Base-by-base conservation (phyloP, 2,329 filamentous ascomycete species). In the Plenodomus biglobosus region DNA sequence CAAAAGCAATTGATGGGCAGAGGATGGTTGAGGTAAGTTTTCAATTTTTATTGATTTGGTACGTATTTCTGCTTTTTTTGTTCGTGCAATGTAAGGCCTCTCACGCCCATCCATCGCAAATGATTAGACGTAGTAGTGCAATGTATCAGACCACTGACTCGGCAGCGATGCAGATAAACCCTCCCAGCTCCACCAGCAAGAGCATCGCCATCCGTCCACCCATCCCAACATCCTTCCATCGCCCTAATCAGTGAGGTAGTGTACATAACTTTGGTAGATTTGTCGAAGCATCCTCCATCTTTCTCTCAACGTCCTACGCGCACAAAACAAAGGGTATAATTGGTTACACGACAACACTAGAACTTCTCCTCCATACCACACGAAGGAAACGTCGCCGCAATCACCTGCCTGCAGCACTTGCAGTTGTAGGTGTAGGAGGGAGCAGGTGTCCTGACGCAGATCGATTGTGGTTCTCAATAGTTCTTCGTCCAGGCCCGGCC, bases 401-500 rank as follows among this genome's bases (percentile, higher is more conserved):
- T 55, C 40, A 64, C 15, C 56, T 43, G 15, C 30, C 48, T 16
- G 38, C 59, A 16, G 56, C 38, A 30, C 47, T 55, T 21, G 56
- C 48, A 32, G 53, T 39, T 22, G 61, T 62, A 5, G 69, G 65
- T 18, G 62, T 62, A 7, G 68, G 68, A 17, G 68, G 68, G 46
- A 69, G 47, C 15, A 70, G 57, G 46, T 72, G 67, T 8, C 69
- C 69, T 2, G 67, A 70, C 15, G 62, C 58, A 7, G 69, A 71
- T 44, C 69, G 64, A 36, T 70, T 67, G 42, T 71, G 66, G 43
- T 67, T 70, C 38, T 69, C 66, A 41, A 69, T 68, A 24, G 66
- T 55, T 40, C 60, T 58, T 37, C 61, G 59, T 22, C 58, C 64
- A 20, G 64, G 61, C 11, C 53, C 57, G 13, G 58, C 42, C 19